These are phyloP conservation scores for Cyathus striatus DNA, from an alignment of 768 basidiomycete species.

Conservation along the genomic window DNA sequence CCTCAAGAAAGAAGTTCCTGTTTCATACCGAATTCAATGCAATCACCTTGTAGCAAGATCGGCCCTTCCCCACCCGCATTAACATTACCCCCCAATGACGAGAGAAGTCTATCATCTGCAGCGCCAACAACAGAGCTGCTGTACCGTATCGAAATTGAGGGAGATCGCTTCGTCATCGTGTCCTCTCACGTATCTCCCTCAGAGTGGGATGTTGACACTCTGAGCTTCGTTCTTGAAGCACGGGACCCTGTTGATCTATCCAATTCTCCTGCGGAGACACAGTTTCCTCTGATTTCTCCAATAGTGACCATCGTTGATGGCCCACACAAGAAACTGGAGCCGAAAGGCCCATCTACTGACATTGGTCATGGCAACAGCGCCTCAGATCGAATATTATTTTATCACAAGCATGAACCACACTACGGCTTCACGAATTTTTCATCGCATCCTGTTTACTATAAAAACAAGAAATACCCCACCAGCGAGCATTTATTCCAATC, in stretches of 20 bases:
- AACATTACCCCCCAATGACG: constrained; percentile 15
- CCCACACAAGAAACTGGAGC: constrained; percentile 14
- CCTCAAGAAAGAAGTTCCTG: no score
- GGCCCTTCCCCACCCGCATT: constrained; percentile 20
- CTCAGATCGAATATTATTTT: constrained; percentile 45
- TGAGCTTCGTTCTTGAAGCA: constrained; percentile 32
- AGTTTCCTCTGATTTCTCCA: constrained; percentile 10
- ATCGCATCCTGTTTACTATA: constrained; percentile 54
- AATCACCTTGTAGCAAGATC: constrained; percentile 31
- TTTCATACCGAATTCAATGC: constrained; percentile 4
- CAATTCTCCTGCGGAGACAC: constrained; percentile 22
- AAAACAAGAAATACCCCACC: constrained; percentile 64
- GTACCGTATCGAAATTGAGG: constrained; percentile 41
- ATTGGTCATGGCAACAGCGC: constrained; percentile 7
- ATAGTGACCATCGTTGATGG: constrained; percentile 16
- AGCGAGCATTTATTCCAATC: constrained; percentile 78
- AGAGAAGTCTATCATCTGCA: constrained; percentile 19
- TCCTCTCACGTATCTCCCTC: constrained; percentile 36
- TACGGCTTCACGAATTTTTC: constrained; percentile 78
- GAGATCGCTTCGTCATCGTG: constrained; percentile 41
- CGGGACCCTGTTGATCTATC: constrained; percentile 25
- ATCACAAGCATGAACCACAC: constrained; percentile 57
- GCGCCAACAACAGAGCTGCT: no score
- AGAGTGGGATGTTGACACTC: constrained; percentile 34
- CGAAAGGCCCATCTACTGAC: constrained; percentile 14